Evolutionary conservation across 129 eudicot genomes (phyloP).

Genomic region (Kitagawia praeruptora): DNA sequence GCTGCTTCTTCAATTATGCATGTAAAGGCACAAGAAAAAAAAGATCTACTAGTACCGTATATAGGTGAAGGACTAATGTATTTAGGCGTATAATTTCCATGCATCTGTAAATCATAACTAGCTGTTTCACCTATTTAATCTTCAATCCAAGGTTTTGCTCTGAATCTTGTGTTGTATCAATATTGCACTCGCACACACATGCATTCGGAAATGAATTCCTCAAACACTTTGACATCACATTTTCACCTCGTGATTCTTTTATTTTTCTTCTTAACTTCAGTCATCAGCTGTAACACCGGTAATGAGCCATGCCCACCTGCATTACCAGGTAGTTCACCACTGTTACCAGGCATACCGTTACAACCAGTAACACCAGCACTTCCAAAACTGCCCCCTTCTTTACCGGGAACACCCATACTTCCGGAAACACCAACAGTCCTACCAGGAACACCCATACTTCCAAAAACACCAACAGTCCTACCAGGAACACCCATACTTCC

Average conservation of each 20-base stretch:
- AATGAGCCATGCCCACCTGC: background rate
- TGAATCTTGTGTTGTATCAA: background rate
- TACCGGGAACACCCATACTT: background rate
- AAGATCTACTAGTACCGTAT: background rate
- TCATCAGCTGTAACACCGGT: background rate
- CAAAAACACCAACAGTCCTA: background rate
- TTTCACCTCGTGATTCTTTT: background rate
- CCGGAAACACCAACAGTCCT: background rate
- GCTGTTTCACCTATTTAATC: background rate
- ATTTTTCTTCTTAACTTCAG: conserved; percentile 4
- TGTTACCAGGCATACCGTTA: background rate
- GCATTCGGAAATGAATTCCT: background rate
- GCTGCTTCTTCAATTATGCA: background rate
- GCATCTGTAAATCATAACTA: background rate
- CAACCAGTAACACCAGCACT: background rate
- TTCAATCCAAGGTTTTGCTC: background rate
- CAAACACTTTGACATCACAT: background rate
- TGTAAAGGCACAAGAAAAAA: background rate
- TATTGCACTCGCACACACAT: background rate
- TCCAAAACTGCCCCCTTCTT: background rate
- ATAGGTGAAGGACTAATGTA: background rate
- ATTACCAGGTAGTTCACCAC: background rate
- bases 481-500: background rate
- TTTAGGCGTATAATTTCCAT: background rate
- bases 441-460: background rate